A percentile compares a stretch with the other conserved stretches of the same genome.
Conservation (phyloP, 768 basidiomycete genomes). For the Pulveroboletus frians region DNA sequence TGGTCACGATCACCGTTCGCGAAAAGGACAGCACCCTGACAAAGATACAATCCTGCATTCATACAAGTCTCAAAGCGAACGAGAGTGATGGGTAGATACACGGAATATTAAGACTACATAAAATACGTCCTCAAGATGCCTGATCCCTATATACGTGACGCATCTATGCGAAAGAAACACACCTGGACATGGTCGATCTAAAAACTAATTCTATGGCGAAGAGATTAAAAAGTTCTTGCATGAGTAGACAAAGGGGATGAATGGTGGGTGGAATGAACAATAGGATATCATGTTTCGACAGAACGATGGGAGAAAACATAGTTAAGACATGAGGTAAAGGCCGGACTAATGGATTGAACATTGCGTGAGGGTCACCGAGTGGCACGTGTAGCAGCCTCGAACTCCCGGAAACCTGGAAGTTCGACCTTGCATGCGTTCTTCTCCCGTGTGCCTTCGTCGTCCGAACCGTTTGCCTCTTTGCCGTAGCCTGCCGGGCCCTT, state of each 20-base stretch:
- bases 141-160: constrained; percentile 30
- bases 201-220: constrained; percentile 19
- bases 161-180: constrained; percentile 23
- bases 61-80: constrained; percentile 13
- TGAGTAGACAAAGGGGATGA: constrained; percentile 1
- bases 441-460: constrained; percentile 21
- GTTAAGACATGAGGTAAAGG: neutral
- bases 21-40: too few species aligned
- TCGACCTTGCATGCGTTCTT: constrained; percentile 36
- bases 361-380: constrained; percentile 15
- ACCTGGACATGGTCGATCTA: constrained; percentile 18
- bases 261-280: constrained; percentile 6
- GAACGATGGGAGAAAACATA: constrained; percentile 5
- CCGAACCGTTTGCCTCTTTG: constrained; percentile 17
- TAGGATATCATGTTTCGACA: constrained; percentile 19
- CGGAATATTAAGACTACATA: constrained; percentile 30
- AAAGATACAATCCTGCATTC: constrained; percentile 18
- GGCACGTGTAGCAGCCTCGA: constrained; percentile 46
- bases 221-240: constrained; percentile 6
- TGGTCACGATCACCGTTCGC: neutral
- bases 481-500: constrained; percentile 11
- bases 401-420: constrained; percentile 59
- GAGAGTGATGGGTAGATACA: constrained; percentile 23
- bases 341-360: neutral
- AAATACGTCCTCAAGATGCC: constrained; percentile 34